These are phyloP conservation scores for Torrubiella hemipterigena DNA, from an alignment of 2,329 filamentous ascomycete genomes.

Conservation along the genomic window DNA sequence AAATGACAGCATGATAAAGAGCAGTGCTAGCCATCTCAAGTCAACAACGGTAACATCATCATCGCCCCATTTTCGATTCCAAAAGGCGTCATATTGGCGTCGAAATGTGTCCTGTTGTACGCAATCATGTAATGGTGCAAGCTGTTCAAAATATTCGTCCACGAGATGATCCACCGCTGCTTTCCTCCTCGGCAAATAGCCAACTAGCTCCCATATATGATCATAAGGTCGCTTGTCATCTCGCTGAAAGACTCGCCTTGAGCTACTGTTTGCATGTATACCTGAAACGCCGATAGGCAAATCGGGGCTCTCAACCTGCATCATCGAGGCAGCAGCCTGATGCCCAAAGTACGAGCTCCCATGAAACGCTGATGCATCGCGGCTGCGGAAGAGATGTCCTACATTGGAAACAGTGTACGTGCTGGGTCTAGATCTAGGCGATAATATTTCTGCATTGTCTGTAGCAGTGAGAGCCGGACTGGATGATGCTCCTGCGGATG, in stretches of 20 bases:
- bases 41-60: constrained; percentile 26
- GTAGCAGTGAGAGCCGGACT: not conserved
- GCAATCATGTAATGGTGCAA: constrained; percentile 23
- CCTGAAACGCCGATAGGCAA: constrained; percentile 11
- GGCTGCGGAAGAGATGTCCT: constrained; percentile 17
- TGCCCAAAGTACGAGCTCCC: constrained; percentile 20
- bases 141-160: constrained; percentile 19
- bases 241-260: constrained; percentile 4
- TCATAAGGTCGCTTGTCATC: constrained; percentile 14
- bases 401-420: constrained; percentile 3
- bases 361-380: constrained; percentile 17
- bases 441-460: not conserved
- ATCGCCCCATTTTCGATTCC: constrained; percentile 23
- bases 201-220: constrained; percentile 28
- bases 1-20: constrained; percentile 27
- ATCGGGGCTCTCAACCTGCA: constrained; percentile 15
- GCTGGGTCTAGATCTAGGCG: not conserved
- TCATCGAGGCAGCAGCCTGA: constrained; percentile 18
- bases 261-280: constrained; percentile 5
- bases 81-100: constrained; percentile 23
- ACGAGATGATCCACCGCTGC: constrained; percentile 21
- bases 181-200: constrained; percentile 23
- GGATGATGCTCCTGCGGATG: not conserved
- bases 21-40: constrained; percentile 25
- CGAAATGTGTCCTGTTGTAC: constrained; percentile 21